Conservation (phyloP, 2,329 filamentous ascomycete species). For the Penicillium sp. region DNA sequence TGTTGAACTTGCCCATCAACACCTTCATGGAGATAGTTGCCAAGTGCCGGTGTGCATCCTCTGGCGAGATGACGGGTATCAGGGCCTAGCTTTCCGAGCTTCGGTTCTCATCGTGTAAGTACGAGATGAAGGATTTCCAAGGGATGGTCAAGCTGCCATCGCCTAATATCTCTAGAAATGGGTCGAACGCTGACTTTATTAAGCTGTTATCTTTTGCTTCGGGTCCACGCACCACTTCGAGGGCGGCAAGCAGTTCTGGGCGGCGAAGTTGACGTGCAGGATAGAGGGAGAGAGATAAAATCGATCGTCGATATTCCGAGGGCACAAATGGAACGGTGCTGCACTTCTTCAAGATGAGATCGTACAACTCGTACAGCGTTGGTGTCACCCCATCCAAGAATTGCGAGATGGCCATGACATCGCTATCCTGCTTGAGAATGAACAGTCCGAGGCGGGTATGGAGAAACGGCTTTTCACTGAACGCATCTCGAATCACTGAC, state of each 20-base stretch:
- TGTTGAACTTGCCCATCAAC: not conserved
- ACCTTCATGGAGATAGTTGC: not conserved
- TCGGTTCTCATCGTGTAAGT: constrained; percentile 3
- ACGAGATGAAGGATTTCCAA: not conserved
- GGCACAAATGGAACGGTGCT: constrained; percentile 4
- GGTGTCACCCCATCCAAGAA: not conserved
- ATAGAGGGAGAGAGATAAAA: constrained; percentile 6
- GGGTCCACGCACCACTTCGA: constrained; percentile 5
- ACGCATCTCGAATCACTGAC: not conserved
- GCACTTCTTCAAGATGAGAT: constrained; percentile 2
- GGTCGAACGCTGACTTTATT: constrained; percentile 9
- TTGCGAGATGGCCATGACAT: not conserved
- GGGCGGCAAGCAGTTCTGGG: not conserved
- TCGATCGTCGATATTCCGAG: not conserved
- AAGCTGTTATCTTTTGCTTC: not conserved
- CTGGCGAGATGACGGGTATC: constrained; percentile 1
- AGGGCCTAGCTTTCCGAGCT: constrained; percentile 2
- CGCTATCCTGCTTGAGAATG: not conserved
- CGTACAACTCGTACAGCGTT: constrained; percentile 1
- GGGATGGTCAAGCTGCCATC: not conserved
- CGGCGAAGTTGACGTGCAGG: not conserved
- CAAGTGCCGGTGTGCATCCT: not conserved
- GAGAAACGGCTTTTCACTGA: constrained; percentile 3
- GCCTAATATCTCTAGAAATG: not conserved
- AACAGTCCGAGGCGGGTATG: not conserved